Conservation (phyloP, 2,329 filamentous ascomycete genomes). For the Didymella sp. region DNA sequence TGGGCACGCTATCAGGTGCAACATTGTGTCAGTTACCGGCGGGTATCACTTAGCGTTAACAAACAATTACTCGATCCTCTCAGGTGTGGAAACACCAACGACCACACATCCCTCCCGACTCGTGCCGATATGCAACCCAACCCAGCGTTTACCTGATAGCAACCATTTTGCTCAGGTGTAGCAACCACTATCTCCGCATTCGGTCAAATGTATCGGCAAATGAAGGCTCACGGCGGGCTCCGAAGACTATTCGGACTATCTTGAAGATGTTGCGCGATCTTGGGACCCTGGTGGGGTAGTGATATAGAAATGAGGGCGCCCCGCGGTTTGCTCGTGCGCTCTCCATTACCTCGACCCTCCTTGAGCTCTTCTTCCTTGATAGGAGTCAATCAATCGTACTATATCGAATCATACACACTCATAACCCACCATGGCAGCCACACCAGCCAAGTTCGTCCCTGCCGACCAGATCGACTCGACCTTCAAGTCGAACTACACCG, state of each 20-base stretch:
- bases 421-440: conserved; percentile 7
- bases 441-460: conserved; percentile 49
- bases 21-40: conserved; percentile 11
- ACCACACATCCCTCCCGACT: background rate
- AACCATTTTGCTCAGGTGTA: conserved; percentile 6
- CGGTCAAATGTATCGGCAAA: background rate
- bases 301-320: conserved; percentile 2
- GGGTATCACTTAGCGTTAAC: conserved; percentile 4
- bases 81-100: conserved; percentile 7
- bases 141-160: conserved; percentile 1
- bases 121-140: background rate
- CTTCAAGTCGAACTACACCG: conserved; percentile 63
- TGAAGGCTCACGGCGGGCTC: background rate
- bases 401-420: background rate
- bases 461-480: conserved; percentile 60
- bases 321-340: background rate
- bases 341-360: background rate
- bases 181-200: conserved; percentile 6
- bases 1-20: conserved; percentile 20
- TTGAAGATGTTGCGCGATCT: background rate
- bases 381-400: background rate
- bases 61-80: conserved; percentile 15
- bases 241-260: background rate
- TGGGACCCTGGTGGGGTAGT: conserved; percentile 1
- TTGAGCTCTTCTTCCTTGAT: background rate